Evolutionary conservation across 352 stramenopile genomes (phyloP), one percentile per base, ranked within the genome.

Genomic region (Phytophthora syringae): DNA sequence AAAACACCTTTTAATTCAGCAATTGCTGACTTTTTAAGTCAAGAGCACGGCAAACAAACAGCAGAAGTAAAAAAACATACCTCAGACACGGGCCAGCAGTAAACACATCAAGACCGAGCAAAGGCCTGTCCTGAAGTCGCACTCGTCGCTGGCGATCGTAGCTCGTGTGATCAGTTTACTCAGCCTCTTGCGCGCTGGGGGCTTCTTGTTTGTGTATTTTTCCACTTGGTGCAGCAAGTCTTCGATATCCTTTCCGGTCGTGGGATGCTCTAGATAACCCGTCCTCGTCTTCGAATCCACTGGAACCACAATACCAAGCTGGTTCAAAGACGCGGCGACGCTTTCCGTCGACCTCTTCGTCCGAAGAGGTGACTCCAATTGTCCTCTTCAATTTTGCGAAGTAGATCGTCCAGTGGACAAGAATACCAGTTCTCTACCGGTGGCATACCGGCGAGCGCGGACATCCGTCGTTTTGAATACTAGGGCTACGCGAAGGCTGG

Each of bases 91-190:
- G 40, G 3, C 76, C 73, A 20, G 58, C 60, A 1, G 74, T 84
- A 32, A 88, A 89, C 5, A 91, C 55, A 43, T 91, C 80, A 3
- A 91, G 58, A 20, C 82, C 82, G 13, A 91, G 74, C 58, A 58
- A 27, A 91, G 55, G 39, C 78, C 67, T 4, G 82, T 89, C 11
- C 82, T 80, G 62, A 91, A 91, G 58, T 91, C 82, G 55, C 78
- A 89, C 40, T 91, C 82, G 48, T 91, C 82, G 57, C 72, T 87
- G 16, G 80, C 82, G 27, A 91, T 91, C 25, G 80, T 89, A 13
- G 82, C 76, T 13, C 82, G 75, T 12, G 79, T 91, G 49, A 89
- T 70, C n/a, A 91, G 34, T 7, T 81, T 79, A 34, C 72, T 82
- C 27, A 88, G 27, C 11, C 63, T 68, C 47, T 80, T 82, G 18